These are phyloP conservation scores for Nemania sp. DNA, from an alignment of 2,329 filamentous ascomycete species.

Conservation along the genomic window DNA sequence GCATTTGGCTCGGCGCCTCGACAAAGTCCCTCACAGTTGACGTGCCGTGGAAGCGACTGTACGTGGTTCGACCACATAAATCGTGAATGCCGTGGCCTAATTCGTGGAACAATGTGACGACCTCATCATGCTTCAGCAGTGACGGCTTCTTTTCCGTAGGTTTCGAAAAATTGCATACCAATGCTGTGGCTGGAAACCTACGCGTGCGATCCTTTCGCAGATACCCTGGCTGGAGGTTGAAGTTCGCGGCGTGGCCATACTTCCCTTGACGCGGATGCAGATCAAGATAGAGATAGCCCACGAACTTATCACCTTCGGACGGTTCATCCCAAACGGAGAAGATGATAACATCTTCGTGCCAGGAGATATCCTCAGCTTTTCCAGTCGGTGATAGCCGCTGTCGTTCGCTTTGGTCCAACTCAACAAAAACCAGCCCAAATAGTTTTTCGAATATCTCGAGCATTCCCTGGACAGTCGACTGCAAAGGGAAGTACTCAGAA, in stretches of 20 bases:
- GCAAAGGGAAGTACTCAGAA: constrained; percentile 81
- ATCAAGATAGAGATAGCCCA: constrained; percentile 83
- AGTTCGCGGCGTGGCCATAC: constrained; percentile 84
- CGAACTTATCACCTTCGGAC: constrained; percentile 69
- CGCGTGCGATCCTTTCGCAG: constrained; percentile 67
- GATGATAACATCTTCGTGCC: constrained; percentile 82
- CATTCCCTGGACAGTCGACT: constrained; percentile 75
- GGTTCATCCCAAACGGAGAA: constrained; percentile 84
- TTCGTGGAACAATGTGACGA: constrained; percentile 81
- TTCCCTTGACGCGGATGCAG: constrained; percentile 80
- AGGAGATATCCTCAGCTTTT: constrained; percentile 72
- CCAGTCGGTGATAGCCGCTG: constrained; percentile 66
- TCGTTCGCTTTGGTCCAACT: constrained; percentile 69
- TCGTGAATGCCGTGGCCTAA: constrained; percentile 73
- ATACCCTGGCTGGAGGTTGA: constrained; percentile 76
- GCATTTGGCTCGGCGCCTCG: constrained; percentile 72
- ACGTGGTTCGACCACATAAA: constrained; percentile 63
- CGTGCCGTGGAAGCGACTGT: constrained; percentile 69
- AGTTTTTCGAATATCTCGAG: constrained; percentile 81
- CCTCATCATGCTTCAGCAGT: constrained; percentile 80
- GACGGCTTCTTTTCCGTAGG: constrained; percentile 75
- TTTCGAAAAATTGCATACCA: constrained; percentile 87
- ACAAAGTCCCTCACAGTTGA: constrained; percentile 70
- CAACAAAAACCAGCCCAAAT: constrained; percentile 77
- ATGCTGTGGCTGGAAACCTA: constrained; percentile 74